A percentile compares a stretch with the other conserved stretches of the same genome.
These are phyloP conservation scores for Nothophaeocryptopus gaeumannii DNA, from an alignment of 2,329 filamentous ascomycete species.

Conservation along the genomic window DNA sequence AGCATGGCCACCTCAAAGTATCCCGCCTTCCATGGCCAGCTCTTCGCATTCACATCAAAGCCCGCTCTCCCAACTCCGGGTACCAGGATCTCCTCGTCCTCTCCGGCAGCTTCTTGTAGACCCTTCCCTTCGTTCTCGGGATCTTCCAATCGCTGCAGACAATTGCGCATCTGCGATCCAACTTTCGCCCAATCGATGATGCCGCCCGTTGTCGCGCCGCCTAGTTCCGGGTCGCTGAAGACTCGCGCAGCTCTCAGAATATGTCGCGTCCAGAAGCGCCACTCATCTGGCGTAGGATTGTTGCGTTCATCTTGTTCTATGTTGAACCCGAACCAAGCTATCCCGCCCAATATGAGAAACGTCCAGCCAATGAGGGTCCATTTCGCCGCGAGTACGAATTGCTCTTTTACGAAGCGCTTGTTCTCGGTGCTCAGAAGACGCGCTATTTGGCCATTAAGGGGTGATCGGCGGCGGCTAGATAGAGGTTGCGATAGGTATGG, in stretches of 20 bases:
- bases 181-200: constrained; percentile 68
- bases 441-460: constrained; percentile 47
- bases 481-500: constrained; percentile 61
- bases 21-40: constrained; percentile 78
- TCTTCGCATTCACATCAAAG: constrained; percentile 70
- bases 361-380: constrained; percentile 66
- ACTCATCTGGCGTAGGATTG: constrained; percentile 80
- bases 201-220: constrained; percentile 51
- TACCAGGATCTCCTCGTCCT: constrained; percentile 34
- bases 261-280: constrained; percentile 69
- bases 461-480: constrained; percentile 1
- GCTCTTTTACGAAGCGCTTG: constrained; percentile 66
- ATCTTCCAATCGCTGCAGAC: constrained; percentile 69
- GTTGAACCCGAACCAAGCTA: constrained; percentile 64
- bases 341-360: constrained; percentile 57
- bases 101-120: constrained; percentile 58
- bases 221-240: constrained; percentile 51
- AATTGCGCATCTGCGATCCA: constrained; percentile 57
- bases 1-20: constrained; percentile 83
- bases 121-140: constrained; percentile 65
- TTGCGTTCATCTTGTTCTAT: constrained; percentile 73
- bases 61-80: constrained; percentile 56
- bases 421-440: constrained; percentile 79
- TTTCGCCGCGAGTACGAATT: constrained; percentile 67
- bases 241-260: constrained; percentile 59